Evolutionary conservation across 306 rosid species (phyloP).

Genomic region (Amphicarpaea edgeworthii): DNA sequence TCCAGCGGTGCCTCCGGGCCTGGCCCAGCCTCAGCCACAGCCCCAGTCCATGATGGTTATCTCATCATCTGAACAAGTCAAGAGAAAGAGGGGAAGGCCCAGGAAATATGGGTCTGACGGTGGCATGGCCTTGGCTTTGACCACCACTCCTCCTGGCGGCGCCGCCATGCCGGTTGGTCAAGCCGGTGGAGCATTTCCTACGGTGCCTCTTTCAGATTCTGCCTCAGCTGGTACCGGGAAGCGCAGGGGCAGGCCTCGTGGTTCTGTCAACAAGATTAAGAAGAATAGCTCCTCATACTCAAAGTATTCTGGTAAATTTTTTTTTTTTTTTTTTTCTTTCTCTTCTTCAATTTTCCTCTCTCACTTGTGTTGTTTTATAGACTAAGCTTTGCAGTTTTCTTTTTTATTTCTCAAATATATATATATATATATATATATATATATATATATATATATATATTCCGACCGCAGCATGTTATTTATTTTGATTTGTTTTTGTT

Average conservation of each 20-base stretch:
- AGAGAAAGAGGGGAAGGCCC: constrained; percentile 85
- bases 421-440: too few relatives aligned
- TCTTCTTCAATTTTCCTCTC: background rate
- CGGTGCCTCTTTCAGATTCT: constrained; percentile 41
- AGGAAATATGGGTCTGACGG: constrained; percentile 82
- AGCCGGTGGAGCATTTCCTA: constrained; percentile 52
- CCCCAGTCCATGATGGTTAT: constrained; percentile 31
- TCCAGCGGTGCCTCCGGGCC: background rate
- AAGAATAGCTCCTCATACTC: constrained; percentile 35
- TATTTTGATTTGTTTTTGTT: constrained; percentile 26
- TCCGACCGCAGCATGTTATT: constrained; percentile 1
- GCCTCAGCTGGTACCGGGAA: constrained; percentile 54
- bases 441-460: too few relatives aligned
- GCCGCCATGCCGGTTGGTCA: constrained; percentile 23
- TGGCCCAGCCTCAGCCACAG: background rate
- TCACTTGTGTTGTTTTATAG: background rate
- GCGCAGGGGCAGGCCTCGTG: constrained; percentile 77
- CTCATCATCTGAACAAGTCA: constrained; percentile 44
- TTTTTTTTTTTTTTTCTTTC: background rate
- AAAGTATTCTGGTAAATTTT: constrained; percentile 55
- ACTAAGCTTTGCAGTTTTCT: background rate
- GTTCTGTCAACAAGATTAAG: constrained; percentile 73
- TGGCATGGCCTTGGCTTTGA: constrained; percentile 54
- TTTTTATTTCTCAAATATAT: background rate
- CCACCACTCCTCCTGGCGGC: constrained; percentile 21